These are phyloP conservation scores for Cytospora piceicola DNA, from an alignment of 2,329 filamentous ascomycete species.

Conservation along the genomic window DNA sequence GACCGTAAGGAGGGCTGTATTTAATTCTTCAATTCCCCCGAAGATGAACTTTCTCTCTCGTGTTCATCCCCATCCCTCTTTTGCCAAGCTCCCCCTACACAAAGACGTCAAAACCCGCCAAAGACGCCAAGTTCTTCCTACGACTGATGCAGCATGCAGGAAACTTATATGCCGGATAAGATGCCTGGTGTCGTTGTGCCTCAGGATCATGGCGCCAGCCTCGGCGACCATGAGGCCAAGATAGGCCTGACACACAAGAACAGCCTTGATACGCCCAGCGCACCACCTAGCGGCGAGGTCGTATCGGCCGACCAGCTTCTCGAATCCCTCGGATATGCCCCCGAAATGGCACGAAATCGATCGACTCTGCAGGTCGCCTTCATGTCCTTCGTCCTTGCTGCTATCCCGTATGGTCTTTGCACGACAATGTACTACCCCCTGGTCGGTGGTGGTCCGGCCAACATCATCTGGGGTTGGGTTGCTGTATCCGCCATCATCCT, in stretches of 20 bases:
- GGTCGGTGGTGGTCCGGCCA: conserved; percentile 66
- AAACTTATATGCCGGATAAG: background rate
- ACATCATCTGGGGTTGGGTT: conserved; percentile 76
- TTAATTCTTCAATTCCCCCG: conserved; percentile 15
- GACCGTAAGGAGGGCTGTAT: background rate
- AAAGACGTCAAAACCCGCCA: background rate
- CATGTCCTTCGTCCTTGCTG: conserved; percentile 77
- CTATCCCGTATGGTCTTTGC: conserved; percentile 73
- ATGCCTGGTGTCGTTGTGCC: conserved; percentile 26
- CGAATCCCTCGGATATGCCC: conserved; percentile 67
- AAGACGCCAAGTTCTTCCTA: background rate
- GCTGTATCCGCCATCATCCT: conserved; percentile 70
- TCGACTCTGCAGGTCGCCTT: conserved; percentile 72
- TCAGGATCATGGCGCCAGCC: conserved; percentile 25
- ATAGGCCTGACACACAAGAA: conserved; percentile 17
- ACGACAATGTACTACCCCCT: conserved; percentile 72
- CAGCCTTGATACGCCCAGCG: conserved; percentile 30
- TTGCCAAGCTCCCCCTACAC: background rate
- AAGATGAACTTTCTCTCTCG: conserved; percentile 4
- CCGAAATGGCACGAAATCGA: conserved; percentile 66
- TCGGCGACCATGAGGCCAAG: conserved; percentile 20
- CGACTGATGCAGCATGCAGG: background rate
- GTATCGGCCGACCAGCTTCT: conserved; percentile 64
- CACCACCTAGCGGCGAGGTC: conserved; percentile 35
- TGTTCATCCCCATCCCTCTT: conserved; percentile 6